Conservation (phyloP, 257 asterid species). For the Solanum bulbocastanum region DNA sequence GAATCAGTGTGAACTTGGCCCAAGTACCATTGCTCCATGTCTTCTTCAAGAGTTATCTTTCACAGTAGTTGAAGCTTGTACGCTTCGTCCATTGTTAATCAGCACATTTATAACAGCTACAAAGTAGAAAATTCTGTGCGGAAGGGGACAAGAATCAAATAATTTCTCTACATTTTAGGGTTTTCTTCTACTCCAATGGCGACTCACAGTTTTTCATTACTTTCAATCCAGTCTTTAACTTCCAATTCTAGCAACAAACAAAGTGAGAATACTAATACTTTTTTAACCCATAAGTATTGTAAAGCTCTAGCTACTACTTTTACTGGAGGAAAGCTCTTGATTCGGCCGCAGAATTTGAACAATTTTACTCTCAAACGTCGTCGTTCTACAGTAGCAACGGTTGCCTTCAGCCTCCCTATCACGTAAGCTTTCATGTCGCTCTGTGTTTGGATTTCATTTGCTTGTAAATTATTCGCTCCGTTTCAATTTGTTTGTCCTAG, state of each 20-base stretch:
- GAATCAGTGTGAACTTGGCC: neutral
- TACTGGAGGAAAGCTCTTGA: conserved; percentile 38
- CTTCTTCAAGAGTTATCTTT: neutral
- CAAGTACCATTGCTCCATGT: neutral
- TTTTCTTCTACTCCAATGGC: conserved; percentile 44
- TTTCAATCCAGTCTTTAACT: conserved; percentile 34
- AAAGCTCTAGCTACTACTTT: conserved; percentile 19
- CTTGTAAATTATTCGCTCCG: neutral
- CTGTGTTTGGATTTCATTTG: neutral
- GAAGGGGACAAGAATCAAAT: neutral
- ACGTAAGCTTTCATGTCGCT: conserved; percentile 28
- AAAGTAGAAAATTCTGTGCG: neutral
- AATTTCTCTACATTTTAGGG: neutral
- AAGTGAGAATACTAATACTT: conserved; percentile 17
- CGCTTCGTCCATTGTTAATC: neutral
- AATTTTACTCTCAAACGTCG: conserved; percentile 35
- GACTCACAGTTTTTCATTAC: conserved; percentile 50
- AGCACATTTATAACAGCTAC: neutral
- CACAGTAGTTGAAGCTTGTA: neutral
- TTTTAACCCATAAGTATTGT: conserved; percentile 9
- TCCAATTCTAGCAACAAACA: conserved; percentile 27
- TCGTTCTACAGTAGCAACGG: conserved; percentile 45
- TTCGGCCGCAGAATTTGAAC: conserved; percentile 21
- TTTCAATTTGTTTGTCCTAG: neutral
- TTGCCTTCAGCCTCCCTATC: conserved; percentile 62